A percentile compares a stretch with the other conserved stretches of the same genome.
These are phyloP conservation scores for Clitopilus hobsonii DNA, from an alignment of 768 basidiomycete species.

Conservation along the genomic window DNA sequence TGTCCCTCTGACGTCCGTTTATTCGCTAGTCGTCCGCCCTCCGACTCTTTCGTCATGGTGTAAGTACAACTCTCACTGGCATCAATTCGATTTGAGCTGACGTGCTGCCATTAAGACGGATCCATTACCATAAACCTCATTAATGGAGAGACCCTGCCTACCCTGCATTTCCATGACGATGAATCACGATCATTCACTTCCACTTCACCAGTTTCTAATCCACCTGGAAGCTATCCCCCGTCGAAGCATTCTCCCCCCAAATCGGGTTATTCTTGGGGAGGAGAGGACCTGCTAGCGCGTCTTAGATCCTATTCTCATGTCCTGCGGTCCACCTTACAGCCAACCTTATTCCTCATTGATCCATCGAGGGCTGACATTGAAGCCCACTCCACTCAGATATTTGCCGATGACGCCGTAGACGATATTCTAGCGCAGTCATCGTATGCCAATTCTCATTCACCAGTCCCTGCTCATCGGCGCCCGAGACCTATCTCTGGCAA, in stretches of 20 bases:
- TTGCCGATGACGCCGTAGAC: constrained; percentile 83
- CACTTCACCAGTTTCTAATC: constrained; percentile 24
- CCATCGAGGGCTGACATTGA: constrained; percentile 92
- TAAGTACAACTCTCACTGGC: constrained; percentile 22
- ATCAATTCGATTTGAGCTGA: constrained; percentile 7
- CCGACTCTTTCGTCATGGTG: constrained; percentile 85
- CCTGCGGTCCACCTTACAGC: constrained; percentile 81
- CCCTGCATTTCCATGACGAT: constrained; percentile 95
- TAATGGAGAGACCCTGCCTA: constrained; percentile 80
- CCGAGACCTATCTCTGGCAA: constrained; percentile 57
- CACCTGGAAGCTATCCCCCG: constrained; percentile 61
- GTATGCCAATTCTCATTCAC: constrained; percentile 71
- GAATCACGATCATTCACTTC: constrained; percentile 78
- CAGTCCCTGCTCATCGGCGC: constrained; percentile 78
- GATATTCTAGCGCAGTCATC: constrained; percentile 81
- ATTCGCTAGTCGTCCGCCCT: constrained; percentile 81
- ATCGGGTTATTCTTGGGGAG: constrained; percentile 69
- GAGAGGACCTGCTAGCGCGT: constrained; percentile 78
- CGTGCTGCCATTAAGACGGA: constrained; percentile 51
- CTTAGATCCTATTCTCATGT: constrained; percentile 76
- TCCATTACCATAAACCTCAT: constrained; percentile 86
- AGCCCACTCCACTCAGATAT: constrained; percentile 78
- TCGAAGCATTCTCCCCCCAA: constrained; percentile 42
- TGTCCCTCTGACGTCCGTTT: constrained; percentile 85
- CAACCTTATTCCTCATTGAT: constrained; percentile 85